These are phyloP conservation scores for Candida tibetensis DNA, from an alignment of 805 yeast species.

Conservation along the genomic window DNA sequence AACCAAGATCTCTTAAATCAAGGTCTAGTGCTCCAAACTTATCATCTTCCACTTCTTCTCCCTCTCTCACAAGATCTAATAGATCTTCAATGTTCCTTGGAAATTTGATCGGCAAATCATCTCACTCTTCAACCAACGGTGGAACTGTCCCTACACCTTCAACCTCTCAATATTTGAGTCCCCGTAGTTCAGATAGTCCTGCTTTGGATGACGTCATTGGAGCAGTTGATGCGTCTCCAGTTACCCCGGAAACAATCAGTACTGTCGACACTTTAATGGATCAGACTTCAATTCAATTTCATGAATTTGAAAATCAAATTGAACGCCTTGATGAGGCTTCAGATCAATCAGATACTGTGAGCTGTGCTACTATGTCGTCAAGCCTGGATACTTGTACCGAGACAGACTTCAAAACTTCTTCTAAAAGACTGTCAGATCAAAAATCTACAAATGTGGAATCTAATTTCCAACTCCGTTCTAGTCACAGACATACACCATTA, in stretches of 20 bases:
- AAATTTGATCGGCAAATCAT: conserved; percentile 4
- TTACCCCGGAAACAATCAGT: conserved; percentile 14
- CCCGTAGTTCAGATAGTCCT: no score
- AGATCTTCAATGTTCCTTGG: conserved; percentile 5
- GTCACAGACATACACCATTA: background rate
- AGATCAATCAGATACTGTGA: conserved; percentile 1
- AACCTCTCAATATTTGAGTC: no score
- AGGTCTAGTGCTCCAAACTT: conserved; percentile 24
- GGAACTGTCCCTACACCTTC: no score
- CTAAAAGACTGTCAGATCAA: conserved; percentile 2
- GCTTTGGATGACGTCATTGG: background rate
- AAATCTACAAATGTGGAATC: conserved; percentile 1
- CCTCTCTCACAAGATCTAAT: conserved; percentile 1
- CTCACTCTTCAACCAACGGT: no score
- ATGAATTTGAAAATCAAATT: conserved; percentile 14
- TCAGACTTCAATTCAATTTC: conserved; percentile 16
- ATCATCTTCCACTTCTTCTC: conserved; percentile 5
- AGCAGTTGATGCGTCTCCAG: conserved; percentile 4
- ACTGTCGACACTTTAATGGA: conserved; percentile 18
- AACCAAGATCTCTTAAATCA: conserved; percentile 13
- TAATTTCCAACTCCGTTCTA: background rate
- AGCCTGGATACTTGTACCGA: background rate
- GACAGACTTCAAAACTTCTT: background rate
- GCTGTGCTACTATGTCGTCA: conserved; percentile 2
- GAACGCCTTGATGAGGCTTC: conserved; percentile 4